Conservation (phyloP, 306 rosid genomes). For the Fragaria nilgerrensis region DNA sequence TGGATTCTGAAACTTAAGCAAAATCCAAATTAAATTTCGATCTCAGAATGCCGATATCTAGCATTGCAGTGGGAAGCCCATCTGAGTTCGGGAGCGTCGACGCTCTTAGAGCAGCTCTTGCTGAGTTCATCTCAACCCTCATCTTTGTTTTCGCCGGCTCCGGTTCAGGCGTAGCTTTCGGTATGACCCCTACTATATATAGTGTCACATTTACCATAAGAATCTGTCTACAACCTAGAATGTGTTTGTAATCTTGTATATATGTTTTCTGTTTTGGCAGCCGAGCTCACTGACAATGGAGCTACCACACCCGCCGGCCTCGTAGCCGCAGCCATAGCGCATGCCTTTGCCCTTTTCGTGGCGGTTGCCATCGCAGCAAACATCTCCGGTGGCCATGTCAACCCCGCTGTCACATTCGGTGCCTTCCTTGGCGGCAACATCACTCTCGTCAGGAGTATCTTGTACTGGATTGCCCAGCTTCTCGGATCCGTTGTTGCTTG, state of each 20-base stretch:
- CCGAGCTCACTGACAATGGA: constrained; percentile 56
- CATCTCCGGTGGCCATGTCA: constrained; percentile 79
- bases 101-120: constrained; percentile 55
- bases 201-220: too few species aligned
- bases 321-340: constrained; percentile 63
- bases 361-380: constrained; percentile 71
- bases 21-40: neutral
- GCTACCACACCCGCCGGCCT: constrained; percentile 67
- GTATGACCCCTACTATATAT: constrained; percentile 30
- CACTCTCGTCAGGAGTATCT: constrained; percentile 45
- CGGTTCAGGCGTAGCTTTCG: constrained; percentile 74
- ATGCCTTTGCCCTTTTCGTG: constrained; percentile 71
- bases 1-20: neutral
- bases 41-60: constrained; percentile 48
- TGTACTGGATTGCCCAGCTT: constrained; percentile 84
- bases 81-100: constrained; percentile 41
- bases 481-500: constrained; percentile 81
- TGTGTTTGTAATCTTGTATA: neutral
- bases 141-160: constrained; percentile 73
- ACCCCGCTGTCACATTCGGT: constrained; percentile 82
- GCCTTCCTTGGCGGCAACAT: constrained; percentile 79
- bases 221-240: neutral
- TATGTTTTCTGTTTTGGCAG: constrained; percentile 26
- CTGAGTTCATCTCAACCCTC: constrained; percentile 71
- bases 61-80: constrained; percentile 49